Evolutionary conservation across 768 basidiomycete genomes (phyloP).

Genomic region (Hydnum rufescens): DNA sequence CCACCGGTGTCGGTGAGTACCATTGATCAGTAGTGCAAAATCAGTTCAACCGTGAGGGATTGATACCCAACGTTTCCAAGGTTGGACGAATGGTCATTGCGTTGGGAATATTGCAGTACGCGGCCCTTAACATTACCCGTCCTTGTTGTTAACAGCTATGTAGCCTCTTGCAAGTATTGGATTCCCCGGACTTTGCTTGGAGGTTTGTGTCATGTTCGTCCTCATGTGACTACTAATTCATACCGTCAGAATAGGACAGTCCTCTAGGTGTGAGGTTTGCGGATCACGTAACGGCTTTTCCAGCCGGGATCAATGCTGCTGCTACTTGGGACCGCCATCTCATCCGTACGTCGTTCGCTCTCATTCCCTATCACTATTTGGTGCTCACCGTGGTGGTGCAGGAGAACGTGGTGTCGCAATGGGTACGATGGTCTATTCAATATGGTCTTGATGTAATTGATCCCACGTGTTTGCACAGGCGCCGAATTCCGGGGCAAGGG

Average conservation of each 20-base stretch:
- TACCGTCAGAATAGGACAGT: background rate
- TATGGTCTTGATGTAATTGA: background rate
- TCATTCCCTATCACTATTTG: constrained; percentile 10
- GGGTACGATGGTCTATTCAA: constrained; percentile 19
- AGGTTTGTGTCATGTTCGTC: background rate
- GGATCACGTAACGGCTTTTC: background rate
- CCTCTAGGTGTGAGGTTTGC: background rate
- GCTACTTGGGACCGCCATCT: constrained; percentile 13
- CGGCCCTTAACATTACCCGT: background rate
- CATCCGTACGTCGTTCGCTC: constrained; percentile 21
- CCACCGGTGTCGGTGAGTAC: too few species aligned
- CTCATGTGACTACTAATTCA: background rate
- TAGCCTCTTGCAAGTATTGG: background rate
- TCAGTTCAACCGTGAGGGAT: too few species aligned
- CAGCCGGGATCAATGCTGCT: constrained; percentile 11
- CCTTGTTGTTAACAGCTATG: background rate
- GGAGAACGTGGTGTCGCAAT: constrained; percentile 55
- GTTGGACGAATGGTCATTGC: constrained; percentile 10
- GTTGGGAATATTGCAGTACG: constrained; percentile 10
- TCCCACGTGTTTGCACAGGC: constrained; percentile 13
- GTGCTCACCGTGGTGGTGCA: constrained; percentile 4
- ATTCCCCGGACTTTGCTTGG: background rate
- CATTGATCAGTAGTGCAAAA: too few species aligned
- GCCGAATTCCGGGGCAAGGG: constrained; percentile 1
- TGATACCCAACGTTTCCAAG: too few species aligned